Percentiles rank a stretch among this genome's conserved stretches.
phyloP scores from a whole-genome alignment of 495 filamentous ascomycete genomes.

The Xylaria intraflava region DNA sequence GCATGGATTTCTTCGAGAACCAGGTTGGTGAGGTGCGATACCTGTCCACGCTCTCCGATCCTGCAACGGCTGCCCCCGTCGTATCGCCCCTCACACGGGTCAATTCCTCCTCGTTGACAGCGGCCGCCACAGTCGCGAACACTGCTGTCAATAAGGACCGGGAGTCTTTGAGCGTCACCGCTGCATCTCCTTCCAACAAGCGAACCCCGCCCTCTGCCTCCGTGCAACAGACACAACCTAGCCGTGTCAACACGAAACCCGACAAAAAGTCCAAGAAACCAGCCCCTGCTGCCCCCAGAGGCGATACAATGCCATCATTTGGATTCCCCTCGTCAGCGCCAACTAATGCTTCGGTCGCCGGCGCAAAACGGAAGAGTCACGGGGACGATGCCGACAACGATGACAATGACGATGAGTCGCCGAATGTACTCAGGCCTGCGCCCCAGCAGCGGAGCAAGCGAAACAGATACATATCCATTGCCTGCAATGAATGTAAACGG shows the following conservation, averaged over 20 bases:
- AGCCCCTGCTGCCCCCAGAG: background rate
- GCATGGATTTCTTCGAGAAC: slow-evolving; percentile 49
- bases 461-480: slow-evolving; percentile 80
- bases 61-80: background rate
- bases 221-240: background rate
- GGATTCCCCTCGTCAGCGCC: background rate
- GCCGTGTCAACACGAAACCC: background rate
- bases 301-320: slow-evolving; percentile 1
- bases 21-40: slow-evolving; percentile 51
- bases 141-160: background rate
- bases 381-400: slow-evolving; percentile 31
- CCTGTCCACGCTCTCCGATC: slow-evolving; percentile 29
- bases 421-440: background rate
- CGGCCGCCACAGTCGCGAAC: background rate
- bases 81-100: background rate
- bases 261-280: slow-evolving; percentile 6
- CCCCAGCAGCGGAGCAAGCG: slow-evolving; percentile 54
- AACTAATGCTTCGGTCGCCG: slow-evolving; percentile 15
- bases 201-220: background rate
- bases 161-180: background rate
- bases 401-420: slow-evolving; percentile 1
- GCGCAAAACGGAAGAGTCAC: slow-evolving; percentile 38
- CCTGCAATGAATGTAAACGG: slow-evolving; percentile 83
- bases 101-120: slow-evolving; percentile 1
- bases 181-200: background rate